Evolutionary conservation across 768 basidiomycete species (phyloP), one percentile per base, ranked within the genome.

Genomic region (Mycena capillaripes): DNA sequence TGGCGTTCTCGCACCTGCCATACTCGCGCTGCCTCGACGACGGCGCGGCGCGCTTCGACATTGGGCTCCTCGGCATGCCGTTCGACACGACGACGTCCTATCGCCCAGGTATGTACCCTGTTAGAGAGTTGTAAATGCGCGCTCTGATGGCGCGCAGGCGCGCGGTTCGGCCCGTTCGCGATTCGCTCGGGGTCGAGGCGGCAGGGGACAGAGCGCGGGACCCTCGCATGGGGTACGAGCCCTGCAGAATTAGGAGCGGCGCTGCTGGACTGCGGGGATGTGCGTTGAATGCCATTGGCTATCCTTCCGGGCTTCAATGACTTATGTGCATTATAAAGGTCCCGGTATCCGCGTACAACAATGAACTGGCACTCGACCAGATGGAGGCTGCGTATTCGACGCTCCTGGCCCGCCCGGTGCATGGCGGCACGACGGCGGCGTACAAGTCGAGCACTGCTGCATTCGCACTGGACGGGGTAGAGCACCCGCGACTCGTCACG

Each of bases 341-440:
- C 14, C 92, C 92, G 87, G 23, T 85, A 16, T 70, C 80, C 30
- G 88, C 91, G 1, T 91, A 87, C 71, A 91, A 93, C 80, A 90
- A 91, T 73, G 84, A 84, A 0, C 82, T 89, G 23, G 93, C 92
- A 1, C 78, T 93, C 30, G 89, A 89, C 67, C 91, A 93, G 76
- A 90, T 93, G 84, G 87, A 92, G 76, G 87, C 88, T 14, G 92
- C 91, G 2, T 93, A 93, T 77, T 81, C 84, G 19, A 89, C 89
- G 0, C 80, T 93, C n/a, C 82, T 93, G 5, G 79, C 82, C 19
- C 85, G 90, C 12, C 84, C 86, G 1, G 83, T 89, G 14, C 55
- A 66, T 7, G 80, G 81, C 50, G 79, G 76, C 32, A 69, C 66
- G 29, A 73, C 70, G 9, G 78, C 74, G 21, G 62, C 68, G 32